These are phyloP conservation scores for Pseudogymnoascus verrucosus DNA, from an alignment of 2,329 filamentous ascomycete genomes.

Conservation along the genomic window DNA sequence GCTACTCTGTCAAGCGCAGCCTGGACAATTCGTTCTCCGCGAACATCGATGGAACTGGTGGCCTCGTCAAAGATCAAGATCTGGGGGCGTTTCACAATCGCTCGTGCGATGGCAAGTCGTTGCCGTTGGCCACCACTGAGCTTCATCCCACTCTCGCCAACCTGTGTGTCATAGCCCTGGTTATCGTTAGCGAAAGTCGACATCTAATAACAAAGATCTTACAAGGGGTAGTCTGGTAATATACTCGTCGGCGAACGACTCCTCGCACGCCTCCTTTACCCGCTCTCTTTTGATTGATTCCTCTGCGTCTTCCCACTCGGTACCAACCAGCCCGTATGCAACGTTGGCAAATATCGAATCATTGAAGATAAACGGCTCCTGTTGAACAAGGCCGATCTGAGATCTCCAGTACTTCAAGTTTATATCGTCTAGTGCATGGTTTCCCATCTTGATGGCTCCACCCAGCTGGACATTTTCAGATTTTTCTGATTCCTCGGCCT, in stretches of 20 bases:
- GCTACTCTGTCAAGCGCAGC: slow-evolving; percentile 47
- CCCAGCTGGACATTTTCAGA: slow-evolving; percentile 36
- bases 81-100: slow-evolving; percentile 62
- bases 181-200: slow-evolving; percentile 12
- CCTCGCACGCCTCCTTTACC: slow-evolving; percentile 55
- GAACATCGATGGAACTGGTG: slow-evolving; percentile 57
- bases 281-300: slow-evolving; percentile 50
- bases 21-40: slow-evolving; percentile 44
- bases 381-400: slow-evolving; percentile 58
- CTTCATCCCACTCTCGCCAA: slow-evolving; percentile 71
- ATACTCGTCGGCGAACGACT: slow-evolving; percentile 63
- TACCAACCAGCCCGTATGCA: slow-evolving; percentile 47
- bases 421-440: slow-evolving; percentile 46
- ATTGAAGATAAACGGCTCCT: slow-evolving; percentile 62
- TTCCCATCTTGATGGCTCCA: slow-evolving; percentile 47
- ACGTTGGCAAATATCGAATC: slow-evolving; percentile 58
- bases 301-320: slow-evolving; percentile 43
- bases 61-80: slow-evolving; percentile 73
- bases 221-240: slow-evolving; percentile 54
- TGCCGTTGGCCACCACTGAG: slow-evolving; percentile 83
- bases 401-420: slow-evolving; percentile 54
- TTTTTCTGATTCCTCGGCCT: slow-evolving; percentile 31
- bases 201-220: slow-evolving; percentile 17
- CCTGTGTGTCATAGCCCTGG: slow-evolving; percentile 62
- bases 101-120: slow-evolving; percentile 67